These are phyloP conservation scores for Diaporthe nobilis DNA, from an alignment of 2,329 filamentous ascomycete species.

Conservation along the genomic window DNA sequence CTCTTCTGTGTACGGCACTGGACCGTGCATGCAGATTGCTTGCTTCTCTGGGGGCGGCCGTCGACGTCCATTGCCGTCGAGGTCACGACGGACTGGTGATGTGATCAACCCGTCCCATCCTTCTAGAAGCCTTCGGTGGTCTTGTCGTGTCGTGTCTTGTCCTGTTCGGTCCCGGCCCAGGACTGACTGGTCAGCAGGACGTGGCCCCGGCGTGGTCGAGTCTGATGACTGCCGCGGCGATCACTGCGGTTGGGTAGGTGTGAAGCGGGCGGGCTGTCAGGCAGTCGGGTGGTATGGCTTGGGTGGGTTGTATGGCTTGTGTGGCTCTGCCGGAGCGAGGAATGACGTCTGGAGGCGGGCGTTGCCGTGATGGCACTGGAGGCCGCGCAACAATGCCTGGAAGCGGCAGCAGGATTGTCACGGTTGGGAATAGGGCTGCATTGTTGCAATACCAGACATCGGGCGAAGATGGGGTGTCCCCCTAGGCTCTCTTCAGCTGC, in stretches of 20 bases:
- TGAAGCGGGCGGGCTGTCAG: constrained; percentile 19
- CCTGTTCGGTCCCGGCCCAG: background rate
- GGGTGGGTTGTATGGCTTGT: constrained; percentile 2
- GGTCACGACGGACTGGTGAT: constrained; percentile 22
- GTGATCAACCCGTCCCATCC: background rate
- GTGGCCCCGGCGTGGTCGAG: constrained; percentile 11
- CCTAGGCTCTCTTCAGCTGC: constrained; percentile 1
- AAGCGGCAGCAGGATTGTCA: constrained; percentile 20
- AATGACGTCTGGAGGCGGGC: constrained; percentile 17
- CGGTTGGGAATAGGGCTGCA: constrained; percentile 42
- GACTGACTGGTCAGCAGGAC: constrained; percentile 28
- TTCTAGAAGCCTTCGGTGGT: constrained; percentile 25
- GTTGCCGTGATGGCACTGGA: constrained; percentile 23
- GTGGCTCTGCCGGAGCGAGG: constrained; percentile 11
- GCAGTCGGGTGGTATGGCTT: background rate
- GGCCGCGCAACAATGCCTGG: constrained; percentile 23
- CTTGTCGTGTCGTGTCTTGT: constrained; percentile 11
- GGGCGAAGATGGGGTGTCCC: constrained; percentile 19
- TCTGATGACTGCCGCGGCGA: constrained; percentile 28
- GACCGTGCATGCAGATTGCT: background rate
- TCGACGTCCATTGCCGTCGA: background rate
- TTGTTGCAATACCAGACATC: constrained; percentile 40
- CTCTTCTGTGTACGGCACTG: background rate
- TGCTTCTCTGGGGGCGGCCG: background rate
- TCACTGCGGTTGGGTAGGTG: constrained; percentile 15